phyloP scores from a whole-genome alignment of 139 green algal species.

The Zygnema circumcarinatum region DNA sequence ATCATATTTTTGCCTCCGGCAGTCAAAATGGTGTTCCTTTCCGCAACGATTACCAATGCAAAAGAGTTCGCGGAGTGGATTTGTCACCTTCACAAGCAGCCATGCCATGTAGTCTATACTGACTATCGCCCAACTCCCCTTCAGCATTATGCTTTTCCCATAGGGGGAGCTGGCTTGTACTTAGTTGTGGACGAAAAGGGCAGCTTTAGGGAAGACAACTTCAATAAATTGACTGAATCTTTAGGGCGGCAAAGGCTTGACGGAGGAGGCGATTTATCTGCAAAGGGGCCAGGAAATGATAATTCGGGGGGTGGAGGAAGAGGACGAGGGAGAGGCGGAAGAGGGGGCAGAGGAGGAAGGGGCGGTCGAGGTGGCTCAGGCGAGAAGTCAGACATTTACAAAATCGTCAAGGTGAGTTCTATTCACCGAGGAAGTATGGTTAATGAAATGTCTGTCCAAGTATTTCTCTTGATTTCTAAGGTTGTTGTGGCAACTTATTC shows the following conservation, averaged over 20 bases:
- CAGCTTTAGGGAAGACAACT: constrained; percentile 77
- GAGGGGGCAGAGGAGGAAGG: constrained; percentile 41
- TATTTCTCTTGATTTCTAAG: no score
- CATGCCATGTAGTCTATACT: constrained; percentile 97
- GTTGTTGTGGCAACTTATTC: no score
- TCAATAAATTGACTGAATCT: constrained; percentile 63
- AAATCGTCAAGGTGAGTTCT: constrained; percentile 66
- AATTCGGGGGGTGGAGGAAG: constrained; percentile 33
- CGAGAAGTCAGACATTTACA: constrained; percentile 62
- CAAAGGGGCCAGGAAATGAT: constrained; percentile 20
- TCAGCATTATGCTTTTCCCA: constrained; percentile 89
- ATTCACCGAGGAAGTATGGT: no score
- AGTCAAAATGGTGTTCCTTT: constrained; percentile 91
- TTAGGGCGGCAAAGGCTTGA: constrained; percentile 31
- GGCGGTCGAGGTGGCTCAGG: constrained; percentile 9
- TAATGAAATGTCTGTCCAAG: no score
- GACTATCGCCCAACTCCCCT: constrained; percentile 89
- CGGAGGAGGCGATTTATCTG: constrained; percentile 8
- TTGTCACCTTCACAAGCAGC: constrained; percentile 79
- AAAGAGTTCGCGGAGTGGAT: constrained; percentile 95
- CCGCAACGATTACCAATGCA: constrained; percentile 94
- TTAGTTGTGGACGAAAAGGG: constrained; percentile 75
- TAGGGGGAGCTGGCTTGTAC: constrained; percentile 79
- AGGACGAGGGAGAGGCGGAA: constrained; percentile 49
- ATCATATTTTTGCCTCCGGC: constrained; percentile 92